phyloP scores from a whole-genome alignment of 1,139 yeast genomes.

The Hansenula sp. region DNA sequence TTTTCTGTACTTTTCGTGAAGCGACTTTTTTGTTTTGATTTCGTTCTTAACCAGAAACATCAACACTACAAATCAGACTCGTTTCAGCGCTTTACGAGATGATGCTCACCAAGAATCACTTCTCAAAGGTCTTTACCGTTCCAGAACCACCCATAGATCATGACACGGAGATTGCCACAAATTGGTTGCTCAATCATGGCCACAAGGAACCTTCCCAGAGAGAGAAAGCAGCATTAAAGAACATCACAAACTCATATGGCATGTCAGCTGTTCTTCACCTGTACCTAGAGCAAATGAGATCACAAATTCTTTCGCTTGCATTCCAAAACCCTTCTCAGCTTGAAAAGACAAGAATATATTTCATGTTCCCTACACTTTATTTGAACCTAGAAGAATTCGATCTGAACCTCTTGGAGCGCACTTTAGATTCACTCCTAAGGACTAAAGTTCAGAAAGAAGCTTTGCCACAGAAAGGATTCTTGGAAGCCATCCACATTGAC shows the following conservation, averaged over 20 bases:
- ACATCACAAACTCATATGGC: conserved; percentile 5
- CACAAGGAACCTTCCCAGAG: conserved; percentile 20
- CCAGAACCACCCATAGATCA: conserved; percentile 16
- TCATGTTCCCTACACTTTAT: conserved; percentile 17
- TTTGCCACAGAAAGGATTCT: conserved; percentile 10
- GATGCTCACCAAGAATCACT: neutral
- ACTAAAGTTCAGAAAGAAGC: conserved; percentile 5
- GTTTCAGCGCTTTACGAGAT: neutral
- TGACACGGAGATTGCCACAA: conserved; percentile 15
- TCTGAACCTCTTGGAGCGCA: conserved; percentile 11
- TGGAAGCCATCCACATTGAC: conserved; percentile 14
- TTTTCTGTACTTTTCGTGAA: neutral
- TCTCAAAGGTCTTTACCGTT: conserved; percentile 6
- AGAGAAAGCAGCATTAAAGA: conserved; percentile 16
- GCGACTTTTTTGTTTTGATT: neutral
- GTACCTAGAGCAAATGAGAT: conserved; percentile 14
- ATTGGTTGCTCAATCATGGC: conserved; percentile 19
- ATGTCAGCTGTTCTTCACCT: conserved; percentile 7
- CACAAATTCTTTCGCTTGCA: conserved; percentile 5
- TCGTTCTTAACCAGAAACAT: neutral
- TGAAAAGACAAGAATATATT: conserved; percentile 13
- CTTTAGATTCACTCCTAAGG: conserved; percentile 14
- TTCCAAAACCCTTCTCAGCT: conserved; percentile 6
- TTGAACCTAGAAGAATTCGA: conserved; percentile 12
- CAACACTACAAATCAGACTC: neutral